phyloP scores from a whole-genome alignment of 768 basidiomycete genomes.

The Collybia sp. region DNA sequence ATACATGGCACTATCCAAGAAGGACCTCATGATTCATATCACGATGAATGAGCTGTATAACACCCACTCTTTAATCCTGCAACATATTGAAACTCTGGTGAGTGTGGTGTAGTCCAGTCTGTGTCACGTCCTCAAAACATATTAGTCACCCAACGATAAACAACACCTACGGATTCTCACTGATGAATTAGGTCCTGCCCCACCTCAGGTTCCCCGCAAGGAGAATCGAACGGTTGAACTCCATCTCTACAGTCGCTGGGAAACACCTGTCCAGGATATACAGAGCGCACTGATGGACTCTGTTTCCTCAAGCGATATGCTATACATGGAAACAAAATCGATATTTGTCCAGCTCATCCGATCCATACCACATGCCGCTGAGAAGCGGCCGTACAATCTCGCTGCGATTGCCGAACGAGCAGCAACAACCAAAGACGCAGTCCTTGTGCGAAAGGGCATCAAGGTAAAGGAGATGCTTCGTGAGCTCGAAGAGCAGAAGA shows the following conservation, averaged over 20 bases:
- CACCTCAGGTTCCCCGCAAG: slow-evolving; percentile 94
- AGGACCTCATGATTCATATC: slow-evolving; percentile 97
- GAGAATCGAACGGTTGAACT: slow-evolving; percentile 95
- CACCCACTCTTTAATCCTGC: slow-evolving; percentile 91
- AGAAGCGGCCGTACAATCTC: slow-evolving; percentile 88
- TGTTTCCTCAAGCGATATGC: slow-evolving; percentile 95
- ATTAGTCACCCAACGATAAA: slow-evolving; percentile 93
- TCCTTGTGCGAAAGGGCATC: slow-evolving; percentile 94
- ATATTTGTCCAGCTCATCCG: slow-evolving; percentile 98
- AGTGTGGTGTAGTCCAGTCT: slow-evolving; percentile 20
- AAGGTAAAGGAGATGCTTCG: slow-evolving; percentile 99
- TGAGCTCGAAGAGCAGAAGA: slow-evolving; percentile 86
- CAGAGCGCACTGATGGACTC: slow-evolving; percentile 96
- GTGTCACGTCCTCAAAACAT: slow-evolving; percentile 3
- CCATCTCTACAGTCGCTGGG: slow-evolving; percentile 94
- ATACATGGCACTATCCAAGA: slow-evolving; percentile 99
- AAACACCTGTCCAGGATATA: slow-evolving; percentile 97
- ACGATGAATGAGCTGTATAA: slow-evolving; percentile 99
- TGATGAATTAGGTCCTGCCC: slow-evolving; percentile 93
- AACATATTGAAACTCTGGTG: slow-evolving; percentile 93
- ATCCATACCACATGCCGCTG: slow-evolving; percentile 80
- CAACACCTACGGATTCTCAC: slow-evolving; percentile 95
- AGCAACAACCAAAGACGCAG: slow-evolving; percentile 95
- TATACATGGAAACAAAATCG: slow-evolving; percentile 99
- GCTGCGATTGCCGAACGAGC: slow-evolving; percentile 88